Evolutionary conservation across 371 early-diverging fungal genomes (phyloP).

Genomic region (Mortierella sp.): DNA sequence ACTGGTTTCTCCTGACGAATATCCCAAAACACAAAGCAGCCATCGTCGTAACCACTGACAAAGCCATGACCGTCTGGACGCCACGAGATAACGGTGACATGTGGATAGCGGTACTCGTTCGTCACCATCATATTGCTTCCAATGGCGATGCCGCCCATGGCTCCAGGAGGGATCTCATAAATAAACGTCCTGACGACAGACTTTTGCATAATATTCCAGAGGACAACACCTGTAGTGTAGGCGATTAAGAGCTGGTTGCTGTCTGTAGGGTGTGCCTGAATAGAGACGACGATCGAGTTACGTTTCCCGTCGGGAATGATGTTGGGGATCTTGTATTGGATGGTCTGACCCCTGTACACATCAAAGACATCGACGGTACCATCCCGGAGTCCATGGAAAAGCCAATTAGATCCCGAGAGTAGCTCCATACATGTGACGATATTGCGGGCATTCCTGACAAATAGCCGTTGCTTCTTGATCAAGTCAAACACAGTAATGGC

Average conservation of each 20-base stretch:
- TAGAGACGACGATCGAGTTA: slow-evolving; percentile 54
- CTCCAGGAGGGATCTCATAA: slow-evolving; percentile 45
- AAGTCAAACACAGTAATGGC: slow-evolving; percentile 63
- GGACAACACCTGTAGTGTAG: slow-evolving; percentile 57
- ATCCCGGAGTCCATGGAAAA: slow-evolving; percentile 65
- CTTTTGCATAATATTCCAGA: slow-evolving; percentile 64
- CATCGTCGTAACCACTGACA: slow-evolving; percentile 68
- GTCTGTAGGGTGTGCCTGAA: slow-evolving; percentile 66
- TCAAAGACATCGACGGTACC: slow-evolving; percentile 68
- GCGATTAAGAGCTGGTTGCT: slow-evolving; percentile 63
- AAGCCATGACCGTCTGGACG: slow-evolving; percentile 62
- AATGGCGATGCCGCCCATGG: slow-evolving; percentile 39
- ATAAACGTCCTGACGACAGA: slow-evolving; percentile 50
- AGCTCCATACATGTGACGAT: slow-evolving; percentile 64
- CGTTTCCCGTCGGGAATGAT: slow-evolving; percentile 40
- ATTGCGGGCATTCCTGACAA: slow-evolving; percentile 55
- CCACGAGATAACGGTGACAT: slow-evolving; percentile 57
- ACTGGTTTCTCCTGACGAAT: slow-evolving; percentile 56
- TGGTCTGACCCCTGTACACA: slow-evolving; percentile 56
- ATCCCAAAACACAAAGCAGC: slow-evolving; percentile 64
- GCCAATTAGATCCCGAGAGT: slow-evolving; percentile 65
- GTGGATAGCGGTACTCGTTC: slow-evolving; percentile 37
- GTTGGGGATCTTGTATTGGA: slow-evolving; percentile 61
- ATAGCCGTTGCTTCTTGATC: slow-evolving; percentile 54
- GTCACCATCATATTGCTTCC: slow-evolving; percentile 12